A percentile compares a stretch with the other conserved stretches of the same genome.
Conservation (phyloP, 805 yeast species). For the Myxozyma melibiosi region DNA sequence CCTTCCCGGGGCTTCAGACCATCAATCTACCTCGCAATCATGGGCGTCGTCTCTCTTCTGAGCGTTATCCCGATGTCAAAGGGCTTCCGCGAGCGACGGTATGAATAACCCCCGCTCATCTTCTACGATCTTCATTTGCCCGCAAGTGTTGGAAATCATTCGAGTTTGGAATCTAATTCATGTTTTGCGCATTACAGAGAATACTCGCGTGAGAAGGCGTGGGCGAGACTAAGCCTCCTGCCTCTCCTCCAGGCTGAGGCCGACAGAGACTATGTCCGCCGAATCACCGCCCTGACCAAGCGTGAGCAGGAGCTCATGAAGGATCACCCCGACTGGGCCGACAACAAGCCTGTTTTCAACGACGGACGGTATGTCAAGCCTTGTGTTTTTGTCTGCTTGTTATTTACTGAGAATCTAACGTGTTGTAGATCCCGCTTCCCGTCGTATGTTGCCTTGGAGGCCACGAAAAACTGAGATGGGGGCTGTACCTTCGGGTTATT, state of each 20-base stretch:
- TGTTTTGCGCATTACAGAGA: constrained; percentile 55
- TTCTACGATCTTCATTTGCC: no score
- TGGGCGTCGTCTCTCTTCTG: constrained; percentile 64
- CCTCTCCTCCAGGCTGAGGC: constrained; percentile 81
- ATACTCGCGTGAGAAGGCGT: constrained; percentile 69
- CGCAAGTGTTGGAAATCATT: no score
- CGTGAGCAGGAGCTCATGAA: constrained; percentile 71
- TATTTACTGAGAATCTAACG: not conserved
- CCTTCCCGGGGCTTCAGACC: constrained; percentile 88
- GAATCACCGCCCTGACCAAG: constrained; percentile 63
- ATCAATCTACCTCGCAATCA: constrained; percentile 63
- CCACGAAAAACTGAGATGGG: constrained; percentile 5
- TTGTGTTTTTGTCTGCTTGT: constrained; percentile 13
- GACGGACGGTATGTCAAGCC: constrained; percentile 45
- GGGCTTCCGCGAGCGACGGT: constrained; percentile 68
- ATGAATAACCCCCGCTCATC: not conserved
- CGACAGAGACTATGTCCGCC: constrained; percentile 75
- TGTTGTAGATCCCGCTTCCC: constrained; percentile 19
- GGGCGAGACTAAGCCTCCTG: constrained; percentile 72
- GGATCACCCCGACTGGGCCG: constrained; percentile 64
- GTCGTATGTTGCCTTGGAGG: constrained; percentile 12
- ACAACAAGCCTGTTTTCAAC: constrained; percentile 51
- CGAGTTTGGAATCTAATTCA: not conserved
- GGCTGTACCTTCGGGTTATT: not conserved
- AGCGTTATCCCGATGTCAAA: constrained; percentile 69